Evolutionary conservation across 2,329 filamentous ascomycete species (phyloP), one percentile per base, ranked within the genome.

Genomic region (Zymoseptoria pseudotritici): DNA sequence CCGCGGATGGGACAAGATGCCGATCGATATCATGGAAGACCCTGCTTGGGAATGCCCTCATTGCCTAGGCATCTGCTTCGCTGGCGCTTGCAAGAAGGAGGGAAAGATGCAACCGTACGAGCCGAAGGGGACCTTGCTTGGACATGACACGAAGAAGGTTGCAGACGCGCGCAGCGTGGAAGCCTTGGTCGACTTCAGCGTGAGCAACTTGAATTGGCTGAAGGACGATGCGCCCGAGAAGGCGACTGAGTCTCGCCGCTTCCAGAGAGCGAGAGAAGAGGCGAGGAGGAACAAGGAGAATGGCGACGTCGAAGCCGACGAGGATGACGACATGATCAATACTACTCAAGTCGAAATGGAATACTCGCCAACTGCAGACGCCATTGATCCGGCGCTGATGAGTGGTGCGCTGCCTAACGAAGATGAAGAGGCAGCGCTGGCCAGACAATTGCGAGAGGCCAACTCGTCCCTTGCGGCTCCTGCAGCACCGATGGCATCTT

Each of bases 111-210:
- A 80, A 4, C 89, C 92, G 0, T 96, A 96, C 69, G 85, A 89
- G 56, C 94, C 94, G 0, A 94, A 90, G 69, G 90, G 88, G 59
- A 96, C 91, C 0, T 79, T 93, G 1, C 82, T 97, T 2, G 94
- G 94, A 0, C 91, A 97, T 68, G 91, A 97, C 66, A 99, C 94
- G 0, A 89, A 86, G 57, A 88, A 89, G 36, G 86, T 97, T 54
- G 93, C 94, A 2, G 94, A 99, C 74, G 88, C 90, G 56, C 86
- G 94, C 61, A 97, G 92, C 69, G 86, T 96, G 5, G 93, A 97
- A 73, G 87, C 86, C 22, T 81, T 97, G 21, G 91, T 97, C 8
- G 91, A 97, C 71, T 97, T 97, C 74, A 86, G 89, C 24, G 81
- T 90, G 50, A 93, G 95, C 57, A 99, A 99, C 72, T 79, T 96